Base-by-base conservation (phyloP, 805 yeast genomes). In the Pichia paraexigua region DNA sequence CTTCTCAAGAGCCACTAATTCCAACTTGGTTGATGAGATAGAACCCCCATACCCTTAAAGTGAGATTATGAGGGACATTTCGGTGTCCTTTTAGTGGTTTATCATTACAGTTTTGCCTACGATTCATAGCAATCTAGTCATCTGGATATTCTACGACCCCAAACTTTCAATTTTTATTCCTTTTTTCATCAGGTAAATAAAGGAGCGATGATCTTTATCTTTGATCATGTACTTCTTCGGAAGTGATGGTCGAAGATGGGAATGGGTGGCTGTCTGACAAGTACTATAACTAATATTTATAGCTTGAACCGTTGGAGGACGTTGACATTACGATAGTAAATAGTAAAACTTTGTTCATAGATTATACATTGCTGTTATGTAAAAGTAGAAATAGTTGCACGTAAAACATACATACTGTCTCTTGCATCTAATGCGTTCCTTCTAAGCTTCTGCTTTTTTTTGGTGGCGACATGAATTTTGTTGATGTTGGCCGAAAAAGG, bases 21-120 rank as follows among this genome's bases (percentile, higher is more conserved):
- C 95, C 95, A 88, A 87, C 96, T 87, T 89, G 96, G 95, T 86
- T 87, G 95, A 88, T 88, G 96, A 88, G 89, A 75, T 78, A 77
- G 84, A 77, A 81, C 95, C 95, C 85, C 83, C 80, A 80, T 76
- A 78, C 92, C 94, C 94, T 80, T 43, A 59, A 58, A 59, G 62
- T 59, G 62, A 85, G 94, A 85, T 20, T 28, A 32, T 15, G 13
- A 32, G n/a, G 37, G 37, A 32, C n/a, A 32, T 8, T 32, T 32
- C 37, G 37, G 37, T 32, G n/a, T 42, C 17, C 44, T 42, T 45
- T 27, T 45, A 44, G 47, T 49, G 20, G 64, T 51, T 68, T 50
- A 48, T 55, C 52, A 45, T 47, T 51, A 55, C 54, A 54, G 88
- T 83, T 82, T 83, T 50, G 87, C 78, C 90, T 82, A 84, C 78